Conservation (phyloP, 176 grass and related monocot genomes). For the Cymbopogon citratus region DNA sequence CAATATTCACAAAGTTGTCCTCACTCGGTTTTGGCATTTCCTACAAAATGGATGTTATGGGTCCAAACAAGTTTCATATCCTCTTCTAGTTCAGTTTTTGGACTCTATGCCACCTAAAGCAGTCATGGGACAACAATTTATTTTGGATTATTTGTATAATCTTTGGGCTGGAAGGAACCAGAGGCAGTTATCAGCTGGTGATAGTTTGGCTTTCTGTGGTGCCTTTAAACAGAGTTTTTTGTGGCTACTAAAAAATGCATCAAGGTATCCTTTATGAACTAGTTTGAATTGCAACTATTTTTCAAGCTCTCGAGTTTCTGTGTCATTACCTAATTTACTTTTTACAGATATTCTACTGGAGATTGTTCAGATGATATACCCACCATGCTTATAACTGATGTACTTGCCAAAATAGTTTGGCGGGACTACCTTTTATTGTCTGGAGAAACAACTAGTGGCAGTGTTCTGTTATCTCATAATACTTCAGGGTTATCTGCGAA, state of each 20-base stretch:
- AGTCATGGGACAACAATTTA: slow-evolving; percentile 55
- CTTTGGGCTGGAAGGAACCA: slow-evolving; percentile 86
- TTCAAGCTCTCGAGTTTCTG: not conserved
- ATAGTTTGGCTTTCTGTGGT: slow-evolving; percentile 62
- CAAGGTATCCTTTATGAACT: slow-evolving; percentile 54
- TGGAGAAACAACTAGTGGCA: slow-evolving; percentile 27
- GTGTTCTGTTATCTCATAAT: slow-evolving; percentile 36
- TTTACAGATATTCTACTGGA: slow-evolving; percentile 51
- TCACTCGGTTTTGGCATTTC: slow-evolving; percentile 69
- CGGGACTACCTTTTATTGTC: slow-evolving; percentile 61
- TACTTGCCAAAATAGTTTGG: slow-evolving; percentile 64
- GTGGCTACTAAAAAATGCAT: slow-evolving; percentile 57
- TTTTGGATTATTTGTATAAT: slow-evolving; percentile 72
- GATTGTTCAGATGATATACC: slow-evolving; percentile 39
- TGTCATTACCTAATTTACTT: not conserved
- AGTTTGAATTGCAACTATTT: slow-evolving; percentile 29
- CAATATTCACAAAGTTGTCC: slow-evolving; percentile 66
- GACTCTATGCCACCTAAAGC: slow-evolving; percentile 59
- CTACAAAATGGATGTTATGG: slow-evolving; percentile 90
- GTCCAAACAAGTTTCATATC: slow-evolving; percentile 76
- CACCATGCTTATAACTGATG: slow-evolving; percentile 51
- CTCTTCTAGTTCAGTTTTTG: slow-evolving; percentile 75
- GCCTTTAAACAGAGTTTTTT: slow-evolving; percentile 69
- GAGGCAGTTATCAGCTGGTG: slow-evolving; percentile 53
- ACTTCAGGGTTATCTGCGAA: slow-evolving; percentile 24